Percentiles rank a stretch among this genome's conserved stretches.
Conservation (phyloP, 129 eudicot species). For the Scalesia atractyloides region DNA sequence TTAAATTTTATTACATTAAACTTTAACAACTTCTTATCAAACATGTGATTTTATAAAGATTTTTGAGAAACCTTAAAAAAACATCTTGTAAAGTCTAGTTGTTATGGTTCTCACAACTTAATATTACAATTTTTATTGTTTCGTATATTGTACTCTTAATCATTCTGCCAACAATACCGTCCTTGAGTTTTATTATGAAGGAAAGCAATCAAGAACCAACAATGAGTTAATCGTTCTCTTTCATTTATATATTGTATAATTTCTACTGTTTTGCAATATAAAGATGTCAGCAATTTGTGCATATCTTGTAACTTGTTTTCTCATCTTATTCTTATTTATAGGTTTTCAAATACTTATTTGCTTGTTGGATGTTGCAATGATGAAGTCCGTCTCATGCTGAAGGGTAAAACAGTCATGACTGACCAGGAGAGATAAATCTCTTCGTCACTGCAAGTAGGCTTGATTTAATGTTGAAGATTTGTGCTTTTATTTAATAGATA, state of each 20-base stretch:
- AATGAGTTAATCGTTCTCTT: background rate
- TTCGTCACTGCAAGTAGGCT: constrained; percentile 84
- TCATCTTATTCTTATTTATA: constrained; percentile 29
- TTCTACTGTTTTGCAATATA: background rate
- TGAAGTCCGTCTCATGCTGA: constrained; percentile 63
- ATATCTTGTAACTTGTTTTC: constrained; percentile 23
- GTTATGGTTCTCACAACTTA: too few relatives aligned
- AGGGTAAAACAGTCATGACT: constrained; percentile 96
- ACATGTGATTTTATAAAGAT: too few relatives aligned
- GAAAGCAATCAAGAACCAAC: background rate
- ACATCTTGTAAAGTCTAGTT: too few relatives aligned
- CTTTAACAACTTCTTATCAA: too few relatives aligned
- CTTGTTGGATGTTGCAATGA: constrained; percentile 92
- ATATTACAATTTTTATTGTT: too few relatives aligned
- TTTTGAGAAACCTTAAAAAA: too few relatives aligned
- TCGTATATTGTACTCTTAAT: too few relatives aligned
- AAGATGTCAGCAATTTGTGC: background rate
- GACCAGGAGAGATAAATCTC: constrained; percentile 78
- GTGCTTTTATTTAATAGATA: too few relatives aligned
- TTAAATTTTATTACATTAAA: too few relatives aligned
- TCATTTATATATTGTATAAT: background rate
- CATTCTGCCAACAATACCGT: too few relatives aligned
- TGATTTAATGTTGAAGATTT: background rate
- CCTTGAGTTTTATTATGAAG: too few relatives aligned
- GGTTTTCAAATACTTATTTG: constrained; percentile 80